A percentile compares a stretch with the other conserved stretches of the same genome.
Conservation (phyloP, 2,329 filamentous ascomycete species). For the Clonostachys byssicola region DNA sequence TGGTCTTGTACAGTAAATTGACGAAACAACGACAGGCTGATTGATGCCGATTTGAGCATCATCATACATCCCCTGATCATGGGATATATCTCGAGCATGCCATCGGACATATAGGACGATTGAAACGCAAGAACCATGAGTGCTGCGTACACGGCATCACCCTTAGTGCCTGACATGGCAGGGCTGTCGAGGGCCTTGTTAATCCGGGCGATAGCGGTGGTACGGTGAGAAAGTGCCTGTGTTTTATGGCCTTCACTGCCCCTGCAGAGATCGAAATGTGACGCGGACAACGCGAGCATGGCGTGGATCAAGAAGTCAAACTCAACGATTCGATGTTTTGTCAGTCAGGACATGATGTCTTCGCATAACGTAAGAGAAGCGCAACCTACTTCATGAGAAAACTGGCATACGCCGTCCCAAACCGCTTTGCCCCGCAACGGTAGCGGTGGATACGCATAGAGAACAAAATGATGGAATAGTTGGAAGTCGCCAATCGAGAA, state of each 20-base stretch:
- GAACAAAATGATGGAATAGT: constrained; percentile 48
- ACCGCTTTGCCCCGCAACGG: constrained; percentile 26
- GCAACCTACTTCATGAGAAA: constrained; percentile 27
- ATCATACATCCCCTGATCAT: constrained; percentile 30
- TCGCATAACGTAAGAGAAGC: neutral
- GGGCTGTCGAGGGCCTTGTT: constrained; percentile 23
- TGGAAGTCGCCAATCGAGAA: constrained; percentile 40
- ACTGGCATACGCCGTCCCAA: constrained; percentile 27
- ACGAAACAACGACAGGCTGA: neutral
- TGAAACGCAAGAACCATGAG: constrained; percentile 30
- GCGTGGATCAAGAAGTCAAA: constrained; percentile 34
- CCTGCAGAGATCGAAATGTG: constrained; percentile 17
- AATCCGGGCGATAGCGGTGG: constrained; percentile 26
- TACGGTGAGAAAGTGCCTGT: constrained; percentile 26
- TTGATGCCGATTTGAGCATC: neutral
- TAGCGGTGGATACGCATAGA: constrained; percentile 34
- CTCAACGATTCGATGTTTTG: constrained; percentile 9
- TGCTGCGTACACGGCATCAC: constrained; percentile 28
- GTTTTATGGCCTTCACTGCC: constrained; percentile 1
- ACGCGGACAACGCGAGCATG: constrained; percentile 33
- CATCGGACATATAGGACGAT: constrained; percentile 29
- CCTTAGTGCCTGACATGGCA: constrained; percentile 11
- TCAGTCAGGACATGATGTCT: neutral
- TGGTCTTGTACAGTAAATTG: neutral
- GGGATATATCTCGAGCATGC: constrained; percentile 29